Percentiles rank a stretch among this genome's conserved stretches.
These are phyloP conservation scores for Acacia melanoxylon DNA, from an alignment of 306 rosid species.

Conservation along the genomic window DNA sequence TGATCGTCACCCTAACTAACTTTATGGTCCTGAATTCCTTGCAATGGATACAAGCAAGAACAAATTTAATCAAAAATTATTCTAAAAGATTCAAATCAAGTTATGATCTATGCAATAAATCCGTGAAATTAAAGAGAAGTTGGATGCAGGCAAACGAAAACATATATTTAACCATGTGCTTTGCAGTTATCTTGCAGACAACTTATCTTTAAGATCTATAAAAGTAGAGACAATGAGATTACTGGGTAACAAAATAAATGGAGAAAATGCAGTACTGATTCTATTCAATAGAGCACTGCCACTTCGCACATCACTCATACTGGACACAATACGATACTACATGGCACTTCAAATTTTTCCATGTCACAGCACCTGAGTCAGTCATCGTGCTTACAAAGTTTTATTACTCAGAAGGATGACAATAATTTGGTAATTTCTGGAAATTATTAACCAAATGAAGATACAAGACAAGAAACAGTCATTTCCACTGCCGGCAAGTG, in stretches of 20 bases:
- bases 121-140: conserved; percentile 15
- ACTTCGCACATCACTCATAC: neutral
- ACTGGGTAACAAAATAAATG: neutral
- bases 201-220: neutral
- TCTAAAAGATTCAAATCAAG: conserved; percentile 8
- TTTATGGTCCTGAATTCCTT: conserved; percentile 33
- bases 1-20: conserved; percentile 30
- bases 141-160: neutral
- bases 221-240: neutral
- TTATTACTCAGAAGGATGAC: neutral
- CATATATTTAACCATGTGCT: neutral
- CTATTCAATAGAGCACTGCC: neutral
- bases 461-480: neutral
- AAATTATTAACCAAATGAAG: neutral
- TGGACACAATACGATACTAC: no score
- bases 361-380: no score
- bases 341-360: no score
- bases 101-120: neutral
- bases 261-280: neutral
- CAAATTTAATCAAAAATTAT: conserved; percentile 3
- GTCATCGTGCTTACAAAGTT: no score
- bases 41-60: conserved; percentile 27
- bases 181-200: neutral
- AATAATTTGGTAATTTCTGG: neutral
- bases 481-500: neutral